Evolutionary conservation across 257 asterid species (phyloP), one percentile per base, ranked within the genome.

Genomic region (Jaltomata sinuosa): DNA sequence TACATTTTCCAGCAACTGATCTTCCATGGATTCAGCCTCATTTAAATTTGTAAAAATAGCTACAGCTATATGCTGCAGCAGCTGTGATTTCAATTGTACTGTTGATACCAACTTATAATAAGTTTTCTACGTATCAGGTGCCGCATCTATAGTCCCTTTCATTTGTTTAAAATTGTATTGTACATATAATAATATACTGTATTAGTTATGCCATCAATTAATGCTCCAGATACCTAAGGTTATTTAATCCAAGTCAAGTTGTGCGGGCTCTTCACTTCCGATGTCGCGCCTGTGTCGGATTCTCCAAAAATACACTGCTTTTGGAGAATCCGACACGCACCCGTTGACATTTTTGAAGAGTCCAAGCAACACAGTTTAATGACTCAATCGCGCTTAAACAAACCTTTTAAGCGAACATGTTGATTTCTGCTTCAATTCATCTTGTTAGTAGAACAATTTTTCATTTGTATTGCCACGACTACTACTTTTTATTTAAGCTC

Each of bases 1-100:
- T 72, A 61, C 87, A 54, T 29, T 32, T 29, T 67, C 64, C 40
- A 79, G 81, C 79, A 81, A 84, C 68, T 36, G 87, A 27, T 53
- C 84, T 45, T 76, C 61, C 61, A 76, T 47, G 40, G 25, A 22
- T 74, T 45, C 40, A 42, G 10, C 80, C 53, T 38, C n/a, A 31
- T 19, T 16, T 68, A 68, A 36, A 19, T n/a, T 69, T 69, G 19
- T 2, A 9, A 21, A 11, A 71, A n/a, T 11, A 11, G 8, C 79
- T 5, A 40, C 34, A 38, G 3, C 22, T 42, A 0, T 42, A 42
- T 22, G 34, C 8, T 32, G 76, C 8, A 15, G 74, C 74, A 15
- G 45, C 12, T 11, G 1, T 42, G 79, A 65, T 32, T 59, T 59
- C 68, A 25, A 22, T 57, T 11, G 65, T 15, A 57, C 65, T n/a